phyloP scores from a whole-genome alignment of 2,329 filamentous ascomycete genomes.

The Cladosporium sp. region DNA sequence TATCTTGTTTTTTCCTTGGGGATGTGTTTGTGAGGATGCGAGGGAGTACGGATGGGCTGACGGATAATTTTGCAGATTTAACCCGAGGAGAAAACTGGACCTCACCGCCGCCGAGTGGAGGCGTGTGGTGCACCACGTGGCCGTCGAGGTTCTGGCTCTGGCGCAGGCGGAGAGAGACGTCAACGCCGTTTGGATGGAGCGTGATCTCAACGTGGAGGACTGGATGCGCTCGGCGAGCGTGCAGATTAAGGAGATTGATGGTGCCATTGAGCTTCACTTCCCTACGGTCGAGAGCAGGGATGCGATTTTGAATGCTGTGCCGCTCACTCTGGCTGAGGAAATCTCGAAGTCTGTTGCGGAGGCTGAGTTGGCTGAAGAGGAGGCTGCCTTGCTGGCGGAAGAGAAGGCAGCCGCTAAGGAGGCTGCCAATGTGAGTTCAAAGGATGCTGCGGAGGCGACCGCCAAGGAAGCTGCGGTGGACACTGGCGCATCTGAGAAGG shows the following conservation, averaged over 20 bases:
- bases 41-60: conserved; percentile 6
- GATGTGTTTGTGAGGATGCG: too few species aligned
- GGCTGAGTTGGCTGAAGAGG: neutral
- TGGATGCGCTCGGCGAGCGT: conserved; percentile 15
- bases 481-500: too few species aligned
- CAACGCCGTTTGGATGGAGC: conserved; percentile 32
- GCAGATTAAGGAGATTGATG: conserved; percentile 6
- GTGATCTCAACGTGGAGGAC: conserved; percentile 6
- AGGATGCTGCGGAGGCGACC: neutral
- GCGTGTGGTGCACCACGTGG: conserved; percentile 49
- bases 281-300: conserved; percentile 3
- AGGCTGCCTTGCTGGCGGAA: conserved; percentile 1
- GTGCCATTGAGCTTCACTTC: conserved; percentile 8
- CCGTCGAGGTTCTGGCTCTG: conserved; percentile 54
- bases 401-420: neutral
- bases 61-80: conserved; percentile 30
- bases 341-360: conserved; percentile 1
- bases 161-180: conserved; percentile 37
- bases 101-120: conserved; percentile 34
- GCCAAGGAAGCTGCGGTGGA: neutral
- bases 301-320: conserved; percentile 13
- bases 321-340: conserved; percentile 1
- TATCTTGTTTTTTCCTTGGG: too few species aligned
- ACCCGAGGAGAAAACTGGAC: conserved; percentile 33
- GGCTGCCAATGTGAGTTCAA: too few species aligned